phyloP scores from a whole-genome alignment of 306 rosid species.

The Carpinus fangiana region DNA sequence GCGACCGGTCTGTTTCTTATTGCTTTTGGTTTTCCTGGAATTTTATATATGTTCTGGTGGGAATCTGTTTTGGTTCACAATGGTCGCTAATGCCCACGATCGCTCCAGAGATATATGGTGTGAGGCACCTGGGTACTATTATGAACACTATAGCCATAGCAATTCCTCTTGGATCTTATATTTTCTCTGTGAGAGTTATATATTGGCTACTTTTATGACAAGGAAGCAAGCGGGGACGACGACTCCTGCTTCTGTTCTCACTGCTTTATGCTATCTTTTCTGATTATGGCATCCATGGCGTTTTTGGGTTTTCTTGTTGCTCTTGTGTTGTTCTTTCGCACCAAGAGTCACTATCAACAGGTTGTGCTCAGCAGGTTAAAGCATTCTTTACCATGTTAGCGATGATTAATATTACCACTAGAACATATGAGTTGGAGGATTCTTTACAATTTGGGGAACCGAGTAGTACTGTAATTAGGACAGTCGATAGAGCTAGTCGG shows the following conservation, averaged over 20 bases:
- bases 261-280: constrained; percentile 73
- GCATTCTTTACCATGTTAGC: constrained; percentile 20
- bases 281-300: constrained; percentile 69
- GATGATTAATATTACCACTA: too few species aligned
- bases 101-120: constrained; percentile 80
- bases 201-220: constrained; percentile 75
- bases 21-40: constrained; percentile 69
- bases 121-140: constrained; percentile 83
- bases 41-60: constrained; percentile 66
- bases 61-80: constrained; percentile 81
- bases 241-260: constrained; percentile 58
- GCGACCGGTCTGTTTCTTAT: constrained; percentile 61
- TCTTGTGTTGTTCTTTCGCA: constrained; percentile 56
- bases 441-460: too few species aligned
- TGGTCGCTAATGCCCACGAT: constrained; percentile 97
- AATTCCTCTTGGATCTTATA: constrained; percentile 81
- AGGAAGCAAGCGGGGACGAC: constrained; percentile 43
- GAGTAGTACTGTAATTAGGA: too few species aligned
- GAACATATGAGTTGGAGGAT: too few species aligned
- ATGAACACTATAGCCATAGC: constrained; percentile 80
- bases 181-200: constrained; percentile 77
- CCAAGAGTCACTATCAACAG: constrained; percentile 55
- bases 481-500: too few species aligned
- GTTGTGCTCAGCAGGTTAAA: constrained; percentile 51
- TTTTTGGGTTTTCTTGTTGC: constrained; percentile 61